These are phyloP conservation scores for Lipomyces sp. DNA, from an alignment of 805 yeast genomes.

Conservation along the genomic window DNA sequence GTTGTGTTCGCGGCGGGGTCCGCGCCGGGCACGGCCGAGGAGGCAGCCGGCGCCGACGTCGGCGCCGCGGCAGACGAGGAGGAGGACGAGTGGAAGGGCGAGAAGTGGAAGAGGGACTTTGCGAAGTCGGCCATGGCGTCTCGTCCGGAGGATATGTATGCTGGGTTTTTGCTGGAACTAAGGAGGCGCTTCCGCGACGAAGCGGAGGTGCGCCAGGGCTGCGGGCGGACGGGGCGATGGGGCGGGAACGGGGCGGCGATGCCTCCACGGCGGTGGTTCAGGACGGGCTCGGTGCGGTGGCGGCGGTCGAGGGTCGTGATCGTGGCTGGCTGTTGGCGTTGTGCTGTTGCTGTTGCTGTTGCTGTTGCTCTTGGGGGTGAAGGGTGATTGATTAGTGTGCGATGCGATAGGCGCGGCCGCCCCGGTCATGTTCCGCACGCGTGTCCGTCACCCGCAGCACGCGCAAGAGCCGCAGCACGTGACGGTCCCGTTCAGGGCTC, in stretches of 20 bases:
- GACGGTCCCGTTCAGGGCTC: no score
- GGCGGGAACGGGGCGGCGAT: not conserved
- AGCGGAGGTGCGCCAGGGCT: slow-evolving; percentile 6
- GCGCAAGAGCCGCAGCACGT: no score
- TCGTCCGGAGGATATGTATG: no score
- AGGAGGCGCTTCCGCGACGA: slow-evolving; percentile 1
- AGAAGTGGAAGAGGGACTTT: slow-evolving; percentile 28
- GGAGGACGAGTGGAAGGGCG: slow-evolving; percentile 16
- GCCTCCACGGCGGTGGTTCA: not conserved
- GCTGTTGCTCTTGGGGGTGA: no score
- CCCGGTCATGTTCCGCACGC: no score
- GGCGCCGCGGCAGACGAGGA: slow-evolving; percentile 3
- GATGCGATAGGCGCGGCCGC: not conserved
- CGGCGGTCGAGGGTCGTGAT: no score
- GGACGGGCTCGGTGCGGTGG: no score
- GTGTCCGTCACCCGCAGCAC: no score
- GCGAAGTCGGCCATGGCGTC: slow-evolving; percentile 28
- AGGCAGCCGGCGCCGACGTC: not conserved
- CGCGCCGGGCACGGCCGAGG: not conserved
- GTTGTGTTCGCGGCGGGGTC: not conserved
- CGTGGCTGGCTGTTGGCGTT: no score
- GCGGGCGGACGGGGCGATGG: not conserved
- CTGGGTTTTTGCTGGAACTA: no score
- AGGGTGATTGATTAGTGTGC: no score
- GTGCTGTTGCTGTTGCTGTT: no score